Evolutionary conservation across 495 filamentous ascomycete species (phyloP).

Genomic region (Friedmanniomyces simplex): DNA sequence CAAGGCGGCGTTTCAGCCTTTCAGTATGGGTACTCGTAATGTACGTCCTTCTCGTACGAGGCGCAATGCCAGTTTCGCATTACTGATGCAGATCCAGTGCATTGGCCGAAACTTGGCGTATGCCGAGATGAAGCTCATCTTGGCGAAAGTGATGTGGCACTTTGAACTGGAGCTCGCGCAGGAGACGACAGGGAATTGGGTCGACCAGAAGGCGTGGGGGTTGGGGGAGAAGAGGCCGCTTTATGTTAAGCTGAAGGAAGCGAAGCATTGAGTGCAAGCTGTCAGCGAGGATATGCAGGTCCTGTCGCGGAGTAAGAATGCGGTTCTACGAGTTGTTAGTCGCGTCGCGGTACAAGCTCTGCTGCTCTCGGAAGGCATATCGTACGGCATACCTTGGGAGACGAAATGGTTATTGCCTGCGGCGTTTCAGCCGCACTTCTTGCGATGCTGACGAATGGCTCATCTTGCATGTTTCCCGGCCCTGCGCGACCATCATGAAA

Average conservation of each 20-base stretch:
- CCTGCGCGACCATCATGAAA: not conserved
- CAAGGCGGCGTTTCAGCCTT: constrained; percentile 4
- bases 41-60: not conserved
- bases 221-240: constrained; percentile 38
- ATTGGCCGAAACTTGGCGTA: constrained; percentile 29
- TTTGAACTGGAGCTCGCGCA: constrained; percentile 25
- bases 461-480: no score
- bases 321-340: no score
- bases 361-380: no score
- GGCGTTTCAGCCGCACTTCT: no score
- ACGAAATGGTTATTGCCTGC: no score
- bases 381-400: no score
- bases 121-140: constrained; percentile 27
- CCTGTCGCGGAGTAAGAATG: no score
- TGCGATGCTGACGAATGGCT: no score
- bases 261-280: not conserved
- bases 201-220: constrained; percentile 19
- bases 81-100: not conserved
- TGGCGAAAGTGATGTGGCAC: constrained; percentile 25
- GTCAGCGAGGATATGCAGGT: no score
- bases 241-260: constrained; percentile 1
- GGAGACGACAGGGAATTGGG: constrained; percentile 21
- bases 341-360: no score
- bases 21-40: constrained; percentile 9
- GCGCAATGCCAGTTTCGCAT: not conserved